These are phyloP conservation scores for Hemileccinum impolitum DNA, from an alignment of 768 basidiomycete species.

Conservation along the genomic window DNA sequence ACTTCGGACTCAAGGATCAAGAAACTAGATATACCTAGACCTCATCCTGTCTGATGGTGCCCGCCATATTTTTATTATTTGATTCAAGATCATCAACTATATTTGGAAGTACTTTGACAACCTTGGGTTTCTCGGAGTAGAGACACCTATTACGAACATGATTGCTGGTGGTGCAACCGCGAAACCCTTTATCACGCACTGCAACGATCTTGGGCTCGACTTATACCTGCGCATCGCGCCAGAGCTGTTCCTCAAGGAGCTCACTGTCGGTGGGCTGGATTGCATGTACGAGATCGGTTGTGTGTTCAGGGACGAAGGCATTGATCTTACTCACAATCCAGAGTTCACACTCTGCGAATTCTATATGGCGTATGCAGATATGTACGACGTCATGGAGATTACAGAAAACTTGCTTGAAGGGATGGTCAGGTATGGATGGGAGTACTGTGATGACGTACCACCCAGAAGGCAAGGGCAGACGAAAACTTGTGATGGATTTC, in stretches of 20 bases:
- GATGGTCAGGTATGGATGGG: conserved; percentile 84
- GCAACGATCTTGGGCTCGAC: conserved; percentile 96
- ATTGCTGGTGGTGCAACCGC: conserved; percentile 97
- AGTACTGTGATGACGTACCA: conserved; percentile 80
- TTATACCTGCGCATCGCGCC: conserved; percentile 97
- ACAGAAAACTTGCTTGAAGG: conserved; percentile 90
- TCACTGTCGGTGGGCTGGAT: conserved; percentile 95
- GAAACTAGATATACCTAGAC: conserved; percentile 97
- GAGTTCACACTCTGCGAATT: conserved; percentile 99
- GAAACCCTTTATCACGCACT: conserved; percentile 98
- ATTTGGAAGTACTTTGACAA: conserved; percentile 85
- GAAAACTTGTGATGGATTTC: conserved; percentile 79
- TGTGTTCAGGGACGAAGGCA: conserved; percentile 97
- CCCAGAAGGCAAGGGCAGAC: conserved; percentile 89
- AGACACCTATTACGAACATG: conserved; percentile 97
- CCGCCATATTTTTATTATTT: conserved; percentile 86
- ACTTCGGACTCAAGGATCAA: conserved; percentile 95
- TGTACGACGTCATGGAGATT: conserved; percentile 98
- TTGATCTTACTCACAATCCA: conserved; percentile 98
- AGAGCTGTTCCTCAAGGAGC: conserved; percentile 96
- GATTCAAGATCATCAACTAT: conserved; percentile 89
- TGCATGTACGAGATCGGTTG: conserved; percentile 98
- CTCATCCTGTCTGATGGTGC: conserved; percentile 91
- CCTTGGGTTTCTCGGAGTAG: conserved; percentile 96
- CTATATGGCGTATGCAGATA: conserved; percentile 99